These are phyloP conservation scores for Gelatoporia subvermispora DNA, from an alignment of 768 basidiomycete genomes.

Conservation along the genomic window DNA sequence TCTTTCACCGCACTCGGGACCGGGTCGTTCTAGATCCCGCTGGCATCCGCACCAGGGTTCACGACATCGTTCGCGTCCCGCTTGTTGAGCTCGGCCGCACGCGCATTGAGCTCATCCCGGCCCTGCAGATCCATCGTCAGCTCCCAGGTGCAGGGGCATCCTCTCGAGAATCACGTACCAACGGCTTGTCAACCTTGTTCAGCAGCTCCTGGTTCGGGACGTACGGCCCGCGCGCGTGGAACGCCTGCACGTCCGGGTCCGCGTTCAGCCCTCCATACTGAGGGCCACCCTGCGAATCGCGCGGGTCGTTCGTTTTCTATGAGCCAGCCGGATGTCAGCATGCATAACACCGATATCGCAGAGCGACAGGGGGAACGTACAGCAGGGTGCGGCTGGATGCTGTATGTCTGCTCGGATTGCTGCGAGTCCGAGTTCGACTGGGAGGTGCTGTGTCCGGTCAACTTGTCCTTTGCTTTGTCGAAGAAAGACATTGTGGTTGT, in stretches of 20 bases:
- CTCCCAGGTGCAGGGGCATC: background rate
- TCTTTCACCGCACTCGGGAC: too few relatives aligned
- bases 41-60: too few relatives aligned
- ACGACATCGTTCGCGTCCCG: background rate
- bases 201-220: conserved; percentile 41
- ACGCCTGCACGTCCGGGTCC: conserved; percentile 36
- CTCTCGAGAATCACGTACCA: conserved; percentile 32
- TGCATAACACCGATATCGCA: background rate
- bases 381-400: conserved; percentile 60
- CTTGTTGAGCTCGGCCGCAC: conserved; percentile 7
- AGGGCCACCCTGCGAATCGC: conserved; percentile 39
- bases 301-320: conserved; percentile 59
- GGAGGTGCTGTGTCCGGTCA: conserved; percentile 6
- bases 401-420: conserved; percentile 37
- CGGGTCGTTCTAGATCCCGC: too few relatives aligned
- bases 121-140: background rate
- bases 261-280: conserved; percentile 32
- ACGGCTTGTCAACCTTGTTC: conserved; percentile 42
- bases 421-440: conserved; percentile 2
- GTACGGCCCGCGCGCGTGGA: conserved; percentile 48
- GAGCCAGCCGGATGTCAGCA: background rate
- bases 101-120: conserved; percentile 11
- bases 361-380: background rate
- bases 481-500: conserved; percentile 13
- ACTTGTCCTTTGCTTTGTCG: conserved; percentile 15